Conservation (phyloP, 768 basidiomycete species). For the Mycena belliarum region DNA sequence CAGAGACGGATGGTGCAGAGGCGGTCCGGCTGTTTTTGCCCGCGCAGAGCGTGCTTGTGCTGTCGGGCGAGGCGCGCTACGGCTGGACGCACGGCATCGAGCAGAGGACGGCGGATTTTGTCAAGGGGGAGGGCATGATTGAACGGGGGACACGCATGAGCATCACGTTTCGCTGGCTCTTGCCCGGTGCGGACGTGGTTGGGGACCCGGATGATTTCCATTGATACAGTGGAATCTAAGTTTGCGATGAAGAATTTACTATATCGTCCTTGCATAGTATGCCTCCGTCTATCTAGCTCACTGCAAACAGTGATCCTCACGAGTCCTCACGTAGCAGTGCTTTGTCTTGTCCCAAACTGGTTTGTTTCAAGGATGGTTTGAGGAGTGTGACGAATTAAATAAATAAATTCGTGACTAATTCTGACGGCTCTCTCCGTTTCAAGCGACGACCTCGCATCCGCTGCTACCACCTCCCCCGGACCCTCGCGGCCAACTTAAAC, state of each 20-base stretch:
- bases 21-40: slow-evolving; percentile 56
- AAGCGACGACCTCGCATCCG: slow-evolving; percentile 7
- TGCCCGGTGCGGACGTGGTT: slow-evolving; percentile 83
- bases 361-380: background rate
- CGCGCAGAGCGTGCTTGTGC: slow-evolving; percentile 70
- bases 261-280: no score
- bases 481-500: background rate
- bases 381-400: background rate
- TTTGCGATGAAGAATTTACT: background rate
- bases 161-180: slow-evolving; percentile 85
- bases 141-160: slow-evolving; percentile 65
- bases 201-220: no score
- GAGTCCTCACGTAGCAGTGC: no score
- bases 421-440: background rate
- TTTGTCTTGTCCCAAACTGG: no score
- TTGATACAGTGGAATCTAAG: slow-evolving; percentile 9
- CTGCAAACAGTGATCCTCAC: no score
- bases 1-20: slow-evolving; percentile 19
- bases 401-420: background rate
- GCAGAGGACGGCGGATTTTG: slow-evolving; percentile 57
- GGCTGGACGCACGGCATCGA: slow-evolving; percentile 89
- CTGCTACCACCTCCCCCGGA: background rate
- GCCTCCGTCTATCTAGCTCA: no score
- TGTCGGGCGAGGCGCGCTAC: slow-evolving; percentile 83
- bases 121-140: slow-evolving; percentile 44